These are phyloP conservation scores for Trypanosoma platydactyli DNA, from an alignment of 208 protist species.

Conservation along the genomic window DNA sequence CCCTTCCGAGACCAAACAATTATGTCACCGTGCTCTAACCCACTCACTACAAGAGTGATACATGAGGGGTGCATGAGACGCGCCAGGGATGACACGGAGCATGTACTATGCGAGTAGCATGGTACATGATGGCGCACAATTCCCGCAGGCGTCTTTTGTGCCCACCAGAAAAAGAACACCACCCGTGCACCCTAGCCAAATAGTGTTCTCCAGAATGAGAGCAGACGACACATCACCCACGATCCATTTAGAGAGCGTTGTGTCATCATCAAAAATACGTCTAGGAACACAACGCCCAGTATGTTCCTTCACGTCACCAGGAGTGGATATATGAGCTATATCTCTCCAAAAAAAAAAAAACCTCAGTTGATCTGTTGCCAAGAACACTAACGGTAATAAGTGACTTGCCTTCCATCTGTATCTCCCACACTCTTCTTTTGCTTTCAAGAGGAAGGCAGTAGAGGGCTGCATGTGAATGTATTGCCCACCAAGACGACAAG, in stretches of 20 bases:
- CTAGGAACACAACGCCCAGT: slow-evolving; percentile 4
- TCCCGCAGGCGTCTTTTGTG: background rate
- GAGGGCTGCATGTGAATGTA: slow-evolving; percentile 17
- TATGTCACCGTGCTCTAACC: slow-evolving; percentile 26
- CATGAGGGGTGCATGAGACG: background rate
- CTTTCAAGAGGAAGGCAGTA: slow-evolving; percentile 2
- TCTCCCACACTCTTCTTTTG: background rate
- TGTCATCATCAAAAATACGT: background rate
- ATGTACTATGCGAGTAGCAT: slow-evolving; percentile 16
- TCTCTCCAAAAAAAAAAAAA: background rate
- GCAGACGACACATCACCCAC: slow-evolving; percentile 9
- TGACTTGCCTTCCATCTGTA: slow-evolving; percentile 11
- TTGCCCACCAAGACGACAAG: background rate
- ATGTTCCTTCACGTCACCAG: background rate
- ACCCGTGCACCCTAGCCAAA: slow-evolving; percentile 20
- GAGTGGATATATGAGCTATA: slow-evolving; percentile 2
- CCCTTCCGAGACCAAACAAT: slow-evolving; percentile 11
- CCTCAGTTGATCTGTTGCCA: background rate
- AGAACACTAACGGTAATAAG: slow-evolving; percentile 13
- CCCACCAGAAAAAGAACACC: slow-evolving; percentile 10
- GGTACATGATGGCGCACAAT: background rate
- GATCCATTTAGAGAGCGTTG: background rate
- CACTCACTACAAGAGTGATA: slow-evolving; percentile 17
- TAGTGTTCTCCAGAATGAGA: slow-evolving; percentile 1
- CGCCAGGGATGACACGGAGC: slow-evolving; percentile 10